Evolutionary conservation across 805 yeast species (phyloP).

Genomic region (Sugiyamaella mastotermitis): DNA sequence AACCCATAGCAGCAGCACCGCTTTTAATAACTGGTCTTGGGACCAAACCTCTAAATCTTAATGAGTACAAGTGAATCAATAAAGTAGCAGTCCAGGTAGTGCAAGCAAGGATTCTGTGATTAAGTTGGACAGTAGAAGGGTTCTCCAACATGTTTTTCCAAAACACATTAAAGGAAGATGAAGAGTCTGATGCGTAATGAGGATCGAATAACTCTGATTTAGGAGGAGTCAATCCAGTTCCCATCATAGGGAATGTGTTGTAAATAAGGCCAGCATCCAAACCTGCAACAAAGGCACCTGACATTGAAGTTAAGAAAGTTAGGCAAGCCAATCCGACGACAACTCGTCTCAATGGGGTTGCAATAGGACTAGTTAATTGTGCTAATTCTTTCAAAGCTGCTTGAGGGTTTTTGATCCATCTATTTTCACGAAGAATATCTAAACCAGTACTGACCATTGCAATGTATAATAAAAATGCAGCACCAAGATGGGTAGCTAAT

Average conservation of each 20-base stretch:
- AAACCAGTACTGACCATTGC: constrained; percentile 90
- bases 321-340: constrained; percentile 56
- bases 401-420: constrained; percentile 60
- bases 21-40: constrained; percentile 54
- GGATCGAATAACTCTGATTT: constrained; percentile 72
- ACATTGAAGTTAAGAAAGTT: constrained; percentile 86
- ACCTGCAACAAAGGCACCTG: constrained; percentile 98
- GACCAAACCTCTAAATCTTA: constrained; percentile 45
- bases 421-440: constrained; percentile 69
- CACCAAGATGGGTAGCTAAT: constrained; percentile 87
- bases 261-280: constrained; percentile 95
- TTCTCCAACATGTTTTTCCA: constrained; percentile 95
- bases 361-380: constrained; percentile 49
- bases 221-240: constrained; percentile 64
- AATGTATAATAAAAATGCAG: constrained; percentile 81
- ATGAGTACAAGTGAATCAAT: constrained; percentile 65
- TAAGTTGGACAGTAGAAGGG: constrained; percentile 91
- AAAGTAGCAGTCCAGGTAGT: constrained; percentile 69
- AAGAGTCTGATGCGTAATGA: constrained; percentile 58
- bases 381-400: constrained; percentile 49
- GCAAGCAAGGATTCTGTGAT: constrained; percentile 80
- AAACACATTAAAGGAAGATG: constrained; percentile 36
- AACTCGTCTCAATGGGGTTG: constrained; percentile 50
- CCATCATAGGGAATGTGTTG: constrained; percentile 96
- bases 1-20: constrained; percentile 69